Conservation (phyloP, 108 stramenopile genomes). For the Epithemia pelagica region DNA sequence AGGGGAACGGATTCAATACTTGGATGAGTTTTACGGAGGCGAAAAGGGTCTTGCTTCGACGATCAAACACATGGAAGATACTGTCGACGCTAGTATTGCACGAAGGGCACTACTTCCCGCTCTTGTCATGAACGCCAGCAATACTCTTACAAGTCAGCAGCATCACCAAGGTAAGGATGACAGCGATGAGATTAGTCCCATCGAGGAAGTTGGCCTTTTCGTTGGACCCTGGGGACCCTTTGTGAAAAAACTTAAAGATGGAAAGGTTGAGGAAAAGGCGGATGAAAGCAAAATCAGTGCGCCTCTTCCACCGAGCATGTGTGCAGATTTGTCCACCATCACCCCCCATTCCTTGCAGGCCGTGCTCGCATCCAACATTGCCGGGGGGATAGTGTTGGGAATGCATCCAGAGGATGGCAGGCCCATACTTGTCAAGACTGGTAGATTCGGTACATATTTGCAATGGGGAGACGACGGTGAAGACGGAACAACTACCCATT, state of each 20-base stretch:
- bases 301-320: slow-evolving; percentile 44
- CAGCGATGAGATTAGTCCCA: neutral
- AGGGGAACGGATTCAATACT: slow-evolving; percentile 38
- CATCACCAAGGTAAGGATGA: slow-evolving; percentile 7
- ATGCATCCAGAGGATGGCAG: slow-evolving; percentile 35
- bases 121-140: too few species aligned
- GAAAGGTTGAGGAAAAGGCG: slow-evolving; percentile 14
- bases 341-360: slow-evolving; percentile 21
- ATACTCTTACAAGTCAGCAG: neutral
- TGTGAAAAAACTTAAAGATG: slow-evolving; percentile 20
- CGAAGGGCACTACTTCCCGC: slow-evolving; percentile 44
- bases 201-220: slow-evolving; percentile 37
- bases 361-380: slow-evolving; percentile 27
- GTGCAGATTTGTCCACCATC: slow-evolving; percentile 41
- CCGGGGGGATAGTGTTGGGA: slow-evolving; percentile 37
- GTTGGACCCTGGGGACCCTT: slow-evolving; percentile 67
- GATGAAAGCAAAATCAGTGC: slow-evolving; percentile 15
- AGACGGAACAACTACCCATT: slow-evolving; percentile 41
- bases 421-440: slow-evolving; percentile 39
- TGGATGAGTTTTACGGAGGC: slow-evolving; percentile 56
- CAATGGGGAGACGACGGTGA: slow-evolving; percentile 54
- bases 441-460: slow-evolving; percentile 45
- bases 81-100: slow-evolving; percentile 47
- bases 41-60: slow-evolving; percentile 43
- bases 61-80: slow-evolving; percentile 31